Evolutionary conservation across 2,329 filamentous ascomycete genomes (phyloP), one percentile per base, ranked within the genome.

Genomic region (Fusarium concolor): DNA sequence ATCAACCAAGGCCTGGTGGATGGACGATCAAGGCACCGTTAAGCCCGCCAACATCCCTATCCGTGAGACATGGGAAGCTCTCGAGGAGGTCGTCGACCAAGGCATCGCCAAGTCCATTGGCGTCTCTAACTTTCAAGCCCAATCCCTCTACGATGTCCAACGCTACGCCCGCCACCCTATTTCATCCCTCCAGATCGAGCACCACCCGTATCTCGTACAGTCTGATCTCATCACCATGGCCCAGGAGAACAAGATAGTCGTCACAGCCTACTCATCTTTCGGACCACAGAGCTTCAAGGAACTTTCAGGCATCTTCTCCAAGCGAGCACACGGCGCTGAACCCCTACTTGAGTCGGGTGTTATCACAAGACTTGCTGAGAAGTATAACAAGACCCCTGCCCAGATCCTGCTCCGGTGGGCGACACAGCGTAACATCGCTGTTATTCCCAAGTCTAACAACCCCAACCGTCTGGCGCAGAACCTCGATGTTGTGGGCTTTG

Each of bases 21-120:
- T 72, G 65, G 77, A 87, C 70, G 68, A 73, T 39, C 67, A 63
- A 7, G 82, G 84, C 57, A 81, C 90, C 47, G 84, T 85, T 62
- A 85, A 83, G 73, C 82, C 82, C 69, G 74, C 67, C 81, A 90
- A 88, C 69, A 89, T 90, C 37, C 85, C 87, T 47, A 90, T 93
- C 79, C 88, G 91, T 76, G 88, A 93, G 80, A 95, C 92, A 45
- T 96, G 92, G 91, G 82, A 85, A 52, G 91, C 91, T 38, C 89
- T 96, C 85, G 92, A 95, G 83, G 77, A 80, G 52, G 83, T 93
- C 43, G 90, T 92, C 57, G 86, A 87, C 72, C 81, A 85, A 76
- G 87, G 87, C 26, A 84, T 95, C 45, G 84, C 89, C 67, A 87
- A 85, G 75, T 89, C 86, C 79, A 93, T 95, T 76, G 92, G 92